phyloP scores from a whole-genome alignment of 768 basidiomycete genomes.

The Pisolithus marmoratus region DNA sequence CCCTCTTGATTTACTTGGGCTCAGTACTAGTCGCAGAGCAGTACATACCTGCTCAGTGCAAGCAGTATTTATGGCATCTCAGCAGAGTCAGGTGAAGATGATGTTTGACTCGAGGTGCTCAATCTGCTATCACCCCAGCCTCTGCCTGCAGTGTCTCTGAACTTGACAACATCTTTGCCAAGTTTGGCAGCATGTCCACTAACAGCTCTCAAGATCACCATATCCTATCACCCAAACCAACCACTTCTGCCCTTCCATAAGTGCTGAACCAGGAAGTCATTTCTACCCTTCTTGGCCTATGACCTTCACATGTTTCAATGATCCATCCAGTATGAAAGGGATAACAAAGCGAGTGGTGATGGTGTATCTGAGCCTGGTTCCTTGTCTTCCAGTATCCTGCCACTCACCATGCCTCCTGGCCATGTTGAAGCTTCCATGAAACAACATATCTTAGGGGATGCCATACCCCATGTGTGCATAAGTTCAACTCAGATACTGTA shows the following conservation, averaged over 20 bases:
- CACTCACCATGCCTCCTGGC: conserved; percentile 25
- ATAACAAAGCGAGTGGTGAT: conserved; percentile 42
- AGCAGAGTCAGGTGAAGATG: conserved; percentile 27
- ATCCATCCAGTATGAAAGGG: conserved; percentile 48
- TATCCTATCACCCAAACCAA: conserved; percentile 55
- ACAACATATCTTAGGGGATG: conserved; percentile 38
- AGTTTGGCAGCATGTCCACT: conserved; percentile 19
- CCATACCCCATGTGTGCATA: conserved; percentile 52
- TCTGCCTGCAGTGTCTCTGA: conserved; percentile 27
- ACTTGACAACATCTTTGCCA: conserved; percentile 41
- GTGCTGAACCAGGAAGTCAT: conserved; percentile 70
- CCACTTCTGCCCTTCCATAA: conserved; percentile 49
- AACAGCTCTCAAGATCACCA: conserved; percentile 23
- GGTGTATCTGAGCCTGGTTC: conserved; percentile 34
- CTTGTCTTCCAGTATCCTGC: conserved; percentile 35
- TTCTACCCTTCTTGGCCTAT: conserved; percentile 54
- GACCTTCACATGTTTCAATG: conserved; percentile 33
- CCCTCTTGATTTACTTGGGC: background rate
- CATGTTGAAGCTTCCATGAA: conserved; percentile 5
- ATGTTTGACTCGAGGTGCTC: conserved; percentile 6
- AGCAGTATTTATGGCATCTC: conserved; percentile 31
- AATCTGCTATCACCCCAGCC: conserved; percentile 8
- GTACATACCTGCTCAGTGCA: conserved; percentile 22
- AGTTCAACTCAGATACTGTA: conserved; percentile 30
- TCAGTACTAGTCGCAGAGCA: conserved; percentile 17